Conservation (phyloP, 2,329 filamentous ascomycete genomes). For the Ceratocystis ficicola region DNA sequence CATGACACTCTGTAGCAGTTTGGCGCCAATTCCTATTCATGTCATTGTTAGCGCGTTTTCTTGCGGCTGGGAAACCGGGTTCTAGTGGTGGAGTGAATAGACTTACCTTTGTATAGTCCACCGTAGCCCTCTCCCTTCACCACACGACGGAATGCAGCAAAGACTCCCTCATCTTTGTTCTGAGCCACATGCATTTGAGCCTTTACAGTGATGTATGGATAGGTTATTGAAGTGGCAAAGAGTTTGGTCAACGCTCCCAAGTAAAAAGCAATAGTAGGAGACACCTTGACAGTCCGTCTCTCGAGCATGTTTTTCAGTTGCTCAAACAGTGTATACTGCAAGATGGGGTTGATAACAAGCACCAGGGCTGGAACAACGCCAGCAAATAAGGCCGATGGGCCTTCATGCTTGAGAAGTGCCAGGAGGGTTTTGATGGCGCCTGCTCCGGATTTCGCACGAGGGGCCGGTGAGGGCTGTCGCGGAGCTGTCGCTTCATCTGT, state of each 20-base stretch:
- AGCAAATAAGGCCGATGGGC: conserved; percentile 71
- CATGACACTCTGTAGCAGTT: conserved; percentile 92
- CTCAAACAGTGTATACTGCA: conserved; percentile 98
- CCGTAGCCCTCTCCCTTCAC: conserved; percentile 80
- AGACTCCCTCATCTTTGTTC: conserved; percentile 66
- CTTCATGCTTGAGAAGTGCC: conserved; percentile 70
- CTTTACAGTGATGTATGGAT: conserved; percentile 98
- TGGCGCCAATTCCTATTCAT: conserved; percentile 70
- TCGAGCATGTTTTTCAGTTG: conserved; percentile 90
- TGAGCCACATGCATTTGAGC: conserved; percentile 89
- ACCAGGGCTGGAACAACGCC: conserved; percentile 87
- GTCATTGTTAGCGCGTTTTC: conserved; percentile 22
- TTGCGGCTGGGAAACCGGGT: background rate
- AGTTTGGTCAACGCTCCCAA: conserved; percentile 89
- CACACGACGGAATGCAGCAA: conserved; percentile 63
- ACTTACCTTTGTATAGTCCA: conserved; percentile 80
- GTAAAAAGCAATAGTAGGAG: conserved; percentile 76
- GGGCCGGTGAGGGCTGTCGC: conserved; percentile 29
- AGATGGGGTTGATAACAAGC: conserved; percentile 92
- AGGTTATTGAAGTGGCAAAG: conserved; percentile 84
- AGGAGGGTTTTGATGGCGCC: conserved; percentile 73
- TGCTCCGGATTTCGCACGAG: conserved; percentile 39
- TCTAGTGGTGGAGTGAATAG: background rate
- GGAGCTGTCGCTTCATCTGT: conserved; percentile 30
- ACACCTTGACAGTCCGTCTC: conserved; percentile 53